These are phyloP conservation scores for Aspergillus cavernicola DNA, from an alignment of 495 filamentous ascomycete genomes.

Conservation along the genomic window DNA sequence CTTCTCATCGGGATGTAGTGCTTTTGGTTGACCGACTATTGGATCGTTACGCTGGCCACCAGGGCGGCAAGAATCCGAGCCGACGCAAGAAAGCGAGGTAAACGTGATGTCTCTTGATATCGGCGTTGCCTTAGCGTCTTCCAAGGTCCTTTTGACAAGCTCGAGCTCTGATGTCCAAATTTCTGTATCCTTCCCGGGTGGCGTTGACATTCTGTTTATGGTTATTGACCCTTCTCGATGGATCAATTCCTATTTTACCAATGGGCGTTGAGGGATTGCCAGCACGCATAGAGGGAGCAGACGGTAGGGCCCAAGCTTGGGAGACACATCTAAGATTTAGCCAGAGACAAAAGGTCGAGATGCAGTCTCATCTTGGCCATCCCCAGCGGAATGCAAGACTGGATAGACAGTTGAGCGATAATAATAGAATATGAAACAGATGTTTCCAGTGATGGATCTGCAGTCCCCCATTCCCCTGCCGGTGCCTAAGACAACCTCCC, in stretches of 20 bases:
- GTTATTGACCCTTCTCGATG: conserved; percentile 8
- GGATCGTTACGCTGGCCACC: conserved; percentile 25
- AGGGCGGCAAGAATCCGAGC: conserved; percentile 27
- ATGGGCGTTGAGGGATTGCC: not conserved
- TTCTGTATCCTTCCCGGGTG: not conserved
- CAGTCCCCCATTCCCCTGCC: not conserved
- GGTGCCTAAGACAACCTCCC: conserved; percentile 1
- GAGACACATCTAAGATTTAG: not conserved
- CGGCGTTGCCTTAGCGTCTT: not conserved
- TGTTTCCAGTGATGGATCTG: not conserved
- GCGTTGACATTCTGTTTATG: conserved; percentile 3
- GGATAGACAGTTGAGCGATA: not conserved
- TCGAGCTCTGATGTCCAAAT: not conserved
- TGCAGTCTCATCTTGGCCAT: not conserved
- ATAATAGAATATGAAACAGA: conserved; percentile 8
- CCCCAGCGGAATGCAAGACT: not conserved
- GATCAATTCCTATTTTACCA: not conserved
- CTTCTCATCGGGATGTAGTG: conserved; percentile 24
- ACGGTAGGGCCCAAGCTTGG: not conserved
- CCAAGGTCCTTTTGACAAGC: not conserved
- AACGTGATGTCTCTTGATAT: conserved; percentile 7
- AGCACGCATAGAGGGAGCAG: not conserved
- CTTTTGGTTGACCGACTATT: conserved; percentile 44
- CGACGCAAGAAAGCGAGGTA: conserved; percentile 26
- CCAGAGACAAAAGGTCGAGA: not conserved